phyloP scores from a whole-genome alignment of 306 rosid species.

The Prunus padus region DNA sequence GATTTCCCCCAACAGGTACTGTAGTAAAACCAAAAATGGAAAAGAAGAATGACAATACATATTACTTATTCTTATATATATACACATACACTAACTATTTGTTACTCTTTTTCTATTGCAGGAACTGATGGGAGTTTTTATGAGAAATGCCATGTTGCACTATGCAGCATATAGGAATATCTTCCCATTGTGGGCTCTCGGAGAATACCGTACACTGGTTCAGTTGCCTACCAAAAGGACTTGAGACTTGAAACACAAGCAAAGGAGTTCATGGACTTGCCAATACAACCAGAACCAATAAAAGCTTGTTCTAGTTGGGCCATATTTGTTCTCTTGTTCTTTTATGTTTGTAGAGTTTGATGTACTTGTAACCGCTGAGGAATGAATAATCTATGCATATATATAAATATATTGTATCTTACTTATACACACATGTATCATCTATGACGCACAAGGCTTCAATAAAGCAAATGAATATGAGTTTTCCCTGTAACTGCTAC shows the following conservation, averaged over 20 bases:
- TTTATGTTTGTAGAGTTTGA: neutral
- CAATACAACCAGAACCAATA: conserved; percentile 11
- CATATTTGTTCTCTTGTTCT: neutral
- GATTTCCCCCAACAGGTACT: conserved; percentile 45
- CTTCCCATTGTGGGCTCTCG: conserved; percentile 71
- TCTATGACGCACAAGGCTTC: neutral
- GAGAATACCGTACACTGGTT: conserved; percentile 61
- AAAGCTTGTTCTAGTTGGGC: conserved; percentile 20
- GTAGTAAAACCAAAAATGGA: conserved; percentile 8
- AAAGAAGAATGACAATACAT: neutral
- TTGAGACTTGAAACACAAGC: conserved; percentile 6
- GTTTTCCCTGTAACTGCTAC: neutral
- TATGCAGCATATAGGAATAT: conserved; percentile 73
- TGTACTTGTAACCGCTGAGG: neutral
- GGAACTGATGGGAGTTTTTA: conserved; percentile 47
- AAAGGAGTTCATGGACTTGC: neutral
- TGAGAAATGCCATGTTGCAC: conserved; percentile 65
- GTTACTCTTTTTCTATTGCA: neutral
- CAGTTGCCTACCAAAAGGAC: conserved; percentile 35
- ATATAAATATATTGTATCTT: neutral
- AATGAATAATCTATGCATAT: conserved; percentile 6
- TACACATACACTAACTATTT: neutral
- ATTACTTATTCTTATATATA: neutral
- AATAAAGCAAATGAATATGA: neutral
- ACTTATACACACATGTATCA: neutral